Conservation (phyloP, 352 stramenopile species). For the Plasmopara halstedii region DNA sequence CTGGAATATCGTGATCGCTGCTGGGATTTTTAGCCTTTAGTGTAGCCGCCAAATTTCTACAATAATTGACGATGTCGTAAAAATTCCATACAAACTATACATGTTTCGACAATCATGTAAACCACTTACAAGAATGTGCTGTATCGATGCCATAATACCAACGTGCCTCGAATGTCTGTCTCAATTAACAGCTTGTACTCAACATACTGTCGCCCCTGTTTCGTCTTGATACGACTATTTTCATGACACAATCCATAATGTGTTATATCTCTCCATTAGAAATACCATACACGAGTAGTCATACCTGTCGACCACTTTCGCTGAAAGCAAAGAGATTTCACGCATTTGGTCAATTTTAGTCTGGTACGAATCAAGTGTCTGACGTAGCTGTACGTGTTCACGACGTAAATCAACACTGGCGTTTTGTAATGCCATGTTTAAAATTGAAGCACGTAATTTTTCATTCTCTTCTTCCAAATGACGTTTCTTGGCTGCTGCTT, state of each 20-base stretch:
- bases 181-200: slow-evolving; percentile 86
- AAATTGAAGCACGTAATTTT: slow-evolving; percentile 66
- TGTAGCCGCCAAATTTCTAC: slow-evolving; percentile 67
- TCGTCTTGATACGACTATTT: slow-evolving; percentile 76
- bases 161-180: slow-evolving; percentile 78
- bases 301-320: slow-evolving; percentile 81
- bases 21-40: slow-evolving; percentile 75
- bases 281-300: neutral
- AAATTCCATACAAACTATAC: slow-evolving; percentile 13
- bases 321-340: slow-evolving; percentile 77
- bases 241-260: slow-evolving; percentile 8
- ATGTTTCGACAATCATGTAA: slow-evolving; percentile 5
- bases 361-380: slow-evolving; percentile 83
- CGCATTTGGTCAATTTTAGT: slow-evolving; percentile 85
- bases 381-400: slow-evolving; percentile 74
- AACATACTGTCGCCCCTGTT: slow-evolving; percentile 80
- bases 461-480: slow-evolving; percentile 78
- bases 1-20: slow-evolving; percentile 64
- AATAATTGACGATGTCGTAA: neutral
- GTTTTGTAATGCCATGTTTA: slow-evolving; percentile 67
- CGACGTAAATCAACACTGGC: slow-evolving; percentile 70
- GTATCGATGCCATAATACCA: slow-evolving; percentile 86
- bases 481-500: slow-evolving; percentile 60
- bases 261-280: slow-evolving; percentile 2
- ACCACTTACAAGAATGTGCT: slow-evolving; percentile 74